A percentile compares a stretch with the other conserved stretches of the same genome.
phyloP scores from a whole-genome alignment of 2,329 filamentous ascomycete species.

The Pyrenophora graminea region DNA sequence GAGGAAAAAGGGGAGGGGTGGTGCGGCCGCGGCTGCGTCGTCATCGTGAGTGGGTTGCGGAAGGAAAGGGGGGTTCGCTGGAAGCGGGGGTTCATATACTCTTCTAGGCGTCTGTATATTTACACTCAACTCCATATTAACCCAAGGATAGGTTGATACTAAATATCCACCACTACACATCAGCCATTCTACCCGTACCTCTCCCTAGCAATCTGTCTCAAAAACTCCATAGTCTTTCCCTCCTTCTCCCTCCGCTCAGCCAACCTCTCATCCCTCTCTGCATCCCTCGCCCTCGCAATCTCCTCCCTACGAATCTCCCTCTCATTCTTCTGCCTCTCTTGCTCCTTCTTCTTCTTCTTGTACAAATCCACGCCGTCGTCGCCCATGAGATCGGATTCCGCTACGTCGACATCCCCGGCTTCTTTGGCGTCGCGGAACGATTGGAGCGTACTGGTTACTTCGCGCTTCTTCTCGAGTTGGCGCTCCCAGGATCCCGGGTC shows the following conservation, averaged over 20 bases:
- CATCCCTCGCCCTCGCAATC: conserved; percentile 71
- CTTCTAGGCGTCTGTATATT: no score
- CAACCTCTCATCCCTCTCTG: conserved; percentile 79
- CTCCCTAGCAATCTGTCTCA: conserved; percentile 77
- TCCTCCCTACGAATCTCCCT: conserved; percentile 83
- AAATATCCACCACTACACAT: no score
- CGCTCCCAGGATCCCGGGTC: conserved; percentile 83
- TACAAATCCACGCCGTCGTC: conserved; percentile 67
- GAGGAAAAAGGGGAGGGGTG: background rate
- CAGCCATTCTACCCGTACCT: conserved; percentile 54
- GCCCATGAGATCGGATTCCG: conserved; percentile 78
- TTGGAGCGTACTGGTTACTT: conserved; percentile 72
- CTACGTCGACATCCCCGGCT: conserved; percentile 66
- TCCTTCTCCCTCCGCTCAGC: conserved; percentile 74
- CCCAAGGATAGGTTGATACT: no score
- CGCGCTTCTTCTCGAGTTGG: conserved; percentile 80
- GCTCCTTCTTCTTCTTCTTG: conserved; percentile 67
- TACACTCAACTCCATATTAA: no score
- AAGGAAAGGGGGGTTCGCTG: no score
- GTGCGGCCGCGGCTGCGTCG: background rate
- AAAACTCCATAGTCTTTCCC: conserved; percentile 79
- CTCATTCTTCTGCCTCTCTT: conserved; percentile 77
- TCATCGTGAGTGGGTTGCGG: background rate
- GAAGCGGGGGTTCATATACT: no score
- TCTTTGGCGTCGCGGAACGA: conserved; percentile 70